phyloP scores from a whole-genome alignment of 2,329 filamentous ascomycete genomes.

The Arachnomyces sp. region DNA sequence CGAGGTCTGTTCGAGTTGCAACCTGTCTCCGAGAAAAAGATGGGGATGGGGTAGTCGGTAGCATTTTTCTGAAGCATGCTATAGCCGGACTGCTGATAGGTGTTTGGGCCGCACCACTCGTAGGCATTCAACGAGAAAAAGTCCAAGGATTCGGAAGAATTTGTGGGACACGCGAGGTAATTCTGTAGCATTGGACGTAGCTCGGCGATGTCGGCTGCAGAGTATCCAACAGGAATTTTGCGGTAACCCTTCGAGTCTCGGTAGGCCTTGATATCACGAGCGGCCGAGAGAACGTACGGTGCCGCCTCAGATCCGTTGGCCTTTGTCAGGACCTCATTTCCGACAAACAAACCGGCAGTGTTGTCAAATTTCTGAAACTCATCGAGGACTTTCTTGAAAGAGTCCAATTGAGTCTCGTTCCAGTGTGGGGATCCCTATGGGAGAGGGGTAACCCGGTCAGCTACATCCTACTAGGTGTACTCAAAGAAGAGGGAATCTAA shows the following conservation, averaged over 20 bases:
- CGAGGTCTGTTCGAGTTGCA: conserved; percentile 54
- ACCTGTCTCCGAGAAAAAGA: conserved; percentile 84
- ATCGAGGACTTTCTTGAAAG: conserved; percentile 67
- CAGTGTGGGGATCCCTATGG: conserved; percentile 55
- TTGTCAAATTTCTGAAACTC: conserved; percentile 72
- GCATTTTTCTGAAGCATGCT: conserved; percentile 58
- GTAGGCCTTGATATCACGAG: conserved; percentile 76
- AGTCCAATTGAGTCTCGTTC: conserved; percentile 63
- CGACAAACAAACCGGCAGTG: conserved; percentile 74
- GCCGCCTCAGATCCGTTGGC: conserved; percentile 55
- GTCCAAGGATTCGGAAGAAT: conserved; percentile 61
- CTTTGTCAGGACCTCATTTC: conserved; percentile 67
- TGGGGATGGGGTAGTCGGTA: conserved; percentile 67
- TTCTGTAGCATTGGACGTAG: conserved; percentile 59
- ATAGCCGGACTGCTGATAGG: conserved; percentile 62
- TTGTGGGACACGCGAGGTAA: conserved; percentile 71
- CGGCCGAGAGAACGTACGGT: conserved; percentile 75
- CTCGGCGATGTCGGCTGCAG: conserved; percentile 72
- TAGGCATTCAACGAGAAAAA: conserved; percentile 85
- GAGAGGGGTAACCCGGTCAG: conserved; percentile 5
- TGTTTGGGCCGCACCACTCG: conserved; percentile 60
- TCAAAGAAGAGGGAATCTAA: too few species aligned
- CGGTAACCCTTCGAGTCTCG: conserved; percentile 68
- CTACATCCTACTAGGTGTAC: conserved; percentile 1
- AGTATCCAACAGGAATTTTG: conserved; percentile 77